These are phyloP conservation scores for Pleurotus djamor DNA, from an alignment of 768 basidiomycete species.

Conservation along the genomic window DNA sequence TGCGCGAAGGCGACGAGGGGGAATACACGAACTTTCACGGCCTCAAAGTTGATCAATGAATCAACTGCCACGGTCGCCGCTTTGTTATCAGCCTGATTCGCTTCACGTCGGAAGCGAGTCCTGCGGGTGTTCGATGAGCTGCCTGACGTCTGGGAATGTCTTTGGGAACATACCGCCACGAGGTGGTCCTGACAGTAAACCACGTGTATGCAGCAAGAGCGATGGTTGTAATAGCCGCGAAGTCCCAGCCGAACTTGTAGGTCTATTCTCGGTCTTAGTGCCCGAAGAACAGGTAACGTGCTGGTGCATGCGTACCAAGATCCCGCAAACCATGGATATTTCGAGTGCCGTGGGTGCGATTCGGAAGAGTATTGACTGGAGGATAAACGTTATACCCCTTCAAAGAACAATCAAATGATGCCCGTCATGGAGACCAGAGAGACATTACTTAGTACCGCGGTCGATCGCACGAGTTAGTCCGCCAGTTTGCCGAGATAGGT, in stretches of 20 bases:
- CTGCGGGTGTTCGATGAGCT: constrained; percentile 33
- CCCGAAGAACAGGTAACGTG: not conserved
- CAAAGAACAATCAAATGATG: not conserved
- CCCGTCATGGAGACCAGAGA: not conserved
- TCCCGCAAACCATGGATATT: constrained; percentile 96
- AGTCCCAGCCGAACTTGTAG: constrained; percentile 97
- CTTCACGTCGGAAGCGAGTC: constrained; percentile 90
- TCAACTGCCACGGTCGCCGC: constrained; percentile 94
- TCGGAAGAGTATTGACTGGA: constrained; percentile 92
- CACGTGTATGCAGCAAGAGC: constrained; percentile 93
- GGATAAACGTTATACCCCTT: constrained; percentile 94
- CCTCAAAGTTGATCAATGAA: constrained; percentile 96
- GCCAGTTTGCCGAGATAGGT: constrained; percentile 91
- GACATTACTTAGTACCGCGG: constrained; percentile 87
- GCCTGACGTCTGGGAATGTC: not conserved
- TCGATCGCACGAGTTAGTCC: constrained; percentile 97
- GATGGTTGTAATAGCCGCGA: constrained; percentile 83
- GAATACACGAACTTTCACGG: constrained; percentile 75
- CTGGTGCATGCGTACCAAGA: constrained; percentile 63
- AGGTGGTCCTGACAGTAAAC: constrained; percentile 96
- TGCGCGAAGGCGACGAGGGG: not conserved
- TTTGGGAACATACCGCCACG: constrained; percentile 72
- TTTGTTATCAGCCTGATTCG: constrained; percentile 95
- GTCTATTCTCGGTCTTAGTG: constrained; percentile 48
- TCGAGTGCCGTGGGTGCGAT: constrained; percentile 96